Conservation (phyloP, 1,284 basidiomycete genomes). For the Irpex sp. region DNA sequence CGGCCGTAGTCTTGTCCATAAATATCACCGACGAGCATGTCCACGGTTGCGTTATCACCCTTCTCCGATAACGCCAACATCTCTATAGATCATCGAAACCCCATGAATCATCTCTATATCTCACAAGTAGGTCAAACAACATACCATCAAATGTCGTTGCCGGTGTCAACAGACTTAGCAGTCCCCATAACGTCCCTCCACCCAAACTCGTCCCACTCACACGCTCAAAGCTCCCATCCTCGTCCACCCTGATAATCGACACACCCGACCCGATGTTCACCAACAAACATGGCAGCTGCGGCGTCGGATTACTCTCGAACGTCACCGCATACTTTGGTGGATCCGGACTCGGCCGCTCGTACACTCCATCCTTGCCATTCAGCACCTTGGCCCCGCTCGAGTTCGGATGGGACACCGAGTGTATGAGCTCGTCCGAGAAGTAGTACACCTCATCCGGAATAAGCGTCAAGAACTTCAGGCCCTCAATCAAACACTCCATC, state of each 20-base stretch:
- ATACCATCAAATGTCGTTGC: constrained; percentile 95
- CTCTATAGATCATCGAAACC: constrained; percentile 48
- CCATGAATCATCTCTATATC: background rate
- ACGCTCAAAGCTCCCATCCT: constrained; percentile 93
- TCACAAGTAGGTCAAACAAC: constrained; percentile 28
- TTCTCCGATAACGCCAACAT: constrained; percentile 93
- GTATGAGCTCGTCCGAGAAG: constrained; percentile 97
- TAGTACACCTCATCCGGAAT: constrained; percentile 99
- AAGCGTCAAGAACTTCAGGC: constrained; percentile 93
- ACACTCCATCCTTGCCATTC: constrained; percentile 26
- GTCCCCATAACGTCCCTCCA: constrained; percentile 99
- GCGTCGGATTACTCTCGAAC: constrained; percentile 76
- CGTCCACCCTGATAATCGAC: constrained; percentile 96
- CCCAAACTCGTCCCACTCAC: constrained; percentile 97
- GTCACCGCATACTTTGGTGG: constrained; percentile 89
- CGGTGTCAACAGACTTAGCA: constrained; percentile 91
- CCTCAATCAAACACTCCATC: constrained; percentile 98
- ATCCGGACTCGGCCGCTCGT: constrained; percentile 90
- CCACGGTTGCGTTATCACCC: constrained; percentile 92
- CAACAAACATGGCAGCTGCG: constrained; percentile 93
- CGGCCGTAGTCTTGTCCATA: constrained; percentile 94
- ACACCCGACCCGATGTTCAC: constrained; percentile 99
- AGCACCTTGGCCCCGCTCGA: constrained; percentile 11
- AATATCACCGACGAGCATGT: constrained; percentile 99
- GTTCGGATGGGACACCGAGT: constrained; percentile 73